Evolutionary conservation across 371 early-diverging fungal species (phyloP), one percentile per base, ranked within the genome.

Genomic region (Encephalitozoon romaleae): DNA sequence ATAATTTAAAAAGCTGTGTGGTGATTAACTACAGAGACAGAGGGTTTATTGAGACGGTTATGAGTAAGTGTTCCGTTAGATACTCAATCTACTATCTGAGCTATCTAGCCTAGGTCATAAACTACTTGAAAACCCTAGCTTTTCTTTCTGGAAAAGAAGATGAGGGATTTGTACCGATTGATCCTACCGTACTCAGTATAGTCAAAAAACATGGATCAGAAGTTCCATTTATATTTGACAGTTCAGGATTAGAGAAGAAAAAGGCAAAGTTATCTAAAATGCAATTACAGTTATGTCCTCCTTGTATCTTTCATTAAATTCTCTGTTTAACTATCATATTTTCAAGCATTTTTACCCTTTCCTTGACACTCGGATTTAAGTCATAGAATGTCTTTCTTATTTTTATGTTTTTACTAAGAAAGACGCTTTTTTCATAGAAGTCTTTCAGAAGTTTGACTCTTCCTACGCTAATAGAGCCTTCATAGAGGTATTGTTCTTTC

Each of bases 201-300:
- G 8, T 73, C 34, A 8, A 63, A 49, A 45, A 32, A 4, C 12
- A 65, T 23, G 21, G 54, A 2, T 8, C 28, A 4, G 51, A 38
- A 26, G 70, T 70, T 9, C 66, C 64, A 9, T 73, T 73, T 73
- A 65, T 64, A 32, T 73, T 59, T 49, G 73, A 73, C 25, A 66
- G 52, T 9, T 23, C 25, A 2, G 38, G 41, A 39, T 73, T 51
- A 49, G 55, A 15, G 18, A 32, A 65, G 12, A 55, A 49, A 73
- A 41, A 73, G 38, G 23, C 6, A 53, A 21, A 52, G 49, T 28
- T 73, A 21, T 45, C 72, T 11, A 21, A 39, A 18, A 59, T 71
- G 49, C 72, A 71, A 18, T 28, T 67, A 23, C 42, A 67, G 41
- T n/a, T 1, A 12, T 8, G 21, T 0, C 21, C 9, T 28, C 1